Evolutionary conservation across 2,329 filamentous ascomycete species (phyloP).

Genomic region (Alternaria metachromatica): DNA sequence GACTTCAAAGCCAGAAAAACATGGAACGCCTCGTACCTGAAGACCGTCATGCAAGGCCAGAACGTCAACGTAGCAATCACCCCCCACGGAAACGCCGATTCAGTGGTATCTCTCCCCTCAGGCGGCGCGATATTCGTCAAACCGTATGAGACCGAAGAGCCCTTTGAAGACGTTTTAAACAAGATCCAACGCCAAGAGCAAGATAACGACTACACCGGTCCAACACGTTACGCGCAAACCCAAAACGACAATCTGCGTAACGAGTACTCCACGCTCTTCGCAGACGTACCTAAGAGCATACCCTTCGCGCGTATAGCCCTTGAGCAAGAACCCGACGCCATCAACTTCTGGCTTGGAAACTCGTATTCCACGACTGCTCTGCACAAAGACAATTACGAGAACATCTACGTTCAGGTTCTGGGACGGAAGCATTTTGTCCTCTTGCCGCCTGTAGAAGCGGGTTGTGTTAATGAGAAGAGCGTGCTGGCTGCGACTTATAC

Average conservation of each 20-base stretch:
- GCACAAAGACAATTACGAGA: constrained; percentile 86
- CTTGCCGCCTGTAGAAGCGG: constrained; percentile 72
- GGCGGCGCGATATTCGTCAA: constrained; percentile 65
- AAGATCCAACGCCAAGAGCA: constrained; percentile 67
- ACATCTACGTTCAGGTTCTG: constrained; percentile 78
- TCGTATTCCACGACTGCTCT: constrained; percentile 71
- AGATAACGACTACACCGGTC: neutral
- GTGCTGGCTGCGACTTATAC: constrained; percentile 67
- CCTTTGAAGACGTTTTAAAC: constrained; percentile 68
- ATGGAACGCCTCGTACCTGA: constrained; percentile 70
- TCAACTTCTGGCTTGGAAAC: constrained; percentile 84
- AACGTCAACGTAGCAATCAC: constrained; percentile 79
- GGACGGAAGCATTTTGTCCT: constrained; percentile 78
- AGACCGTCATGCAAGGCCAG: constrained; percentile 60
- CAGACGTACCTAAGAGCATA: constrained; percentile 68
- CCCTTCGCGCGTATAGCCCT: constrained; percentile 78
- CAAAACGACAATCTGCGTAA: constrained; percentile 83
- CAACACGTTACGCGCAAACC: constrained; percentile 71
- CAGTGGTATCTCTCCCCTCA: constrained; percentile 69
- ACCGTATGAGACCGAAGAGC: constrained; percentile 70
- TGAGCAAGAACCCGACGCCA: constrained; percentile 69
- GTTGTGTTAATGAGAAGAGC: constrained; percentile 70
- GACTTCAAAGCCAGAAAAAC: constrained; percentile 67
- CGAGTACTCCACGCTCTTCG: constrained; percentile 71
- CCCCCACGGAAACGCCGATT: constrained; percentile 68